Base-by-base conservation (phyloP, 2,329 filamentous ascomycete genomes). In the Ophiobolus disseminans region DNA sequence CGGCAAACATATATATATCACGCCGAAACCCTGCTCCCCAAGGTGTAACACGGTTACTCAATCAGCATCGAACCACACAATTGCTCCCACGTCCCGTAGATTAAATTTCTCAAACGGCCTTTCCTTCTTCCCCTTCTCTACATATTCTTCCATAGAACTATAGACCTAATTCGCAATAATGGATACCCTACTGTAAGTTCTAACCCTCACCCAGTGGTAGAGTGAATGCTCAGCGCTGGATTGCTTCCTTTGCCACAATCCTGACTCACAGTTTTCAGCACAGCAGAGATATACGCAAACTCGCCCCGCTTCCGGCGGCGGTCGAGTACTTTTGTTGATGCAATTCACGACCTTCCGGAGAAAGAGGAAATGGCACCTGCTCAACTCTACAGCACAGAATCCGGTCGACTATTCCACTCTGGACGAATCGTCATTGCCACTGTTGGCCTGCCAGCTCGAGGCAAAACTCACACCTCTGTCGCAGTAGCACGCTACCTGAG, bases 381-480 rank as follows among this genome's bases (percentile, higher is more conserved):
- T 60, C 94, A 99, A 77, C 82, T 99, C 36, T 99, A 99, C 78
- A 97, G 91, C 73, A 99, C 94, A 43, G 96, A 97, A 82, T 97
- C 93, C 38, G 94, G 94, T 39, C 86, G 94, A 32, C 85, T 99
- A 22, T 99, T 99, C 73, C 94, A 99, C 75, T 97, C 94, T 17
- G 94, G 94, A 38, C 86, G 93, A 48, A 99, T 99, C 70, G 93
- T 93, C 38, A 97, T 99, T 64, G 93, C 94, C 58, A 97, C 96
- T 72, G 94, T 97, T 60, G 94, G 94, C 19, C 84, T 97, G 22
- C 94, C 94, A 32, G 94, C 94, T 30, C 87, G 94, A 66, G 94
- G 94, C 53, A 99, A 99, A 77, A 99, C 94, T 82, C 94, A 99
- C 68, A 95, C 96, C 42, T 97, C 92, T 48, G 94, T 99, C 42